Evolutionary conservation across 257 asterid species (phyloP), one percentile per base, ranked within the genome.

Genomic region (Solanum dulcamara): DNA sequence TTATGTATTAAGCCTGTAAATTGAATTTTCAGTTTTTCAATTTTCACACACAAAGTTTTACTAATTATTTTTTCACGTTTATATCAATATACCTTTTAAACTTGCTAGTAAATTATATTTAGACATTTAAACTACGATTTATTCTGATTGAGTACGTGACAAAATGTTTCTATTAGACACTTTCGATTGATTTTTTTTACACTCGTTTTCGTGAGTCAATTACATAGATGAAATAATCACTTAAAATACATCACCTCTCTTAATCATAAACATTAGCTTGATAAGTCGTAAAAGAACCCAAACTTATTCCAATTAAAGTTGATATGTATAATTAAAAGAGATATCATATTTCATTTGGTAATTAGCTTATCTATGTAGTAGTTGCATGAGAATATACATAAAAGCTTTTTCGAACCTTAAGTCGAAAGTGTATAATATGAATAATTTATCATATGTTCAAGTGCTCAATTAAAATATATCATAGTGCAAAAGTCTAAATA

Each of bases 371-470:
- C 10, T 14, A 64, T 0, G 2, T 9, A 30, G 15, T 15, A 32
- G 4, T 1, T n/a, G 4, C 8, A 1, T 30, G 5, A 30, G 7
- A 30, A 32, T 66, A 66, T 6, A 30, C 0, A 0, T 12, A 66
- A 13, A 28, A 26, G 1, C 1, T 66, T 66, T 66, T 32, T 20
- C n/a, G 15, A 1, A 66, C 7, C 4, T 66, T 66, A 7, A 66
- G 24, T 17, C 0, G n/a, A 32, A 62, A 2, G 0, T 26, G 4
- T 28, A 62, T 26, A 62, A 59, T n/a, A 59, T n/a, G 2, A 62
- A 59, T 13, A 59, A 1, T 59, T 24, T 24, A 59, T 60, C 17
- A 24, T 60, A 60, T n/a, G 8, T 60, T 10, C 17, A 10, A 1
- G 7, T 24, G 28, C 7, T 60, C 7, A 60, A 60, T 24, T 10